Evolutionary conservation across 192 early-diverging fungal genomes (phyloP).

Genomic region (Backusella sp.): DNA sequence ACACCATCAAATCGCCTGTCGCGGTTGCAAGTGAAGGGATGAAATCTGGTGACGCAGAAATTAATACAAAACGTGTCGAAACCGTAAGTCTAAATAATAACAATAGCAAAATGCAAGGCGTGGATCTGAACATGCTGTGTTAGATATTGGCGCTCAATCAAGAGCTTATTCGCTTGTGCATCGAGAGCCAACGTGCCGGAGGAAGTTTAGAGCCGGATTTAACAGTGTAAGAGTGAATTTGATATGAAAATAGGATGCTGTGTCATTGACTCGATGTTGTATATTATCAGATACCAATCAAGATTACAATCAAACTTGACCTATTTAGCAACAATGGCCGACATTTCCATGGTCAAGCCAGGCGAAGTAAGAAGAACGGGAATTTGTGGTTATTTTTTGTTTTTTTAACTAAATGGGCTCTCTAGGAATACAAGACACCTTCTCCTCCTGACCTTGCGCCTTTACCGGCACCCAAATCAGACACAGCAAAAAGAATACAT

Average conservation of each 20-base stretch:
- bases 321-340: slow-evolving; percentile 38
- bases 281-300: slow-evolving; percentile 26
- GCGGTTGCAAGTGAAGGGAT: not conserved
- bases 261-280: not conserved
- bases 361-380: slow-evolving; percentile 20
- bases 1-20: not conserved
- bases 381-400: no score
- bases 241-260: not conserved
- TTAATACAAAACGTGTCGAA: slow-evolving; percentile 28
- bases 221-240: slow-evolving; percentile 17
- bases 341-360: slow-evolving; percentile 29
- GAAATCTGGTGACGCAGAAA: not conserved
- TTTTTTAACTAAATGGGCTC: not conserved
- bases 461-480: slow-evolving; percentile 28
- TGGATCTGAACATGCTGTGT: not conserved
- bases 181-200: slow-evolving; percentile 20
- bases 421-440: slow-evolving; percentile 24
- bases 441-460: slow-evolving; percentile 29
- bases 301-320: slow-evolving; percentile 38
- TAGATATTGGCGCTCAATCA: slow-evolving; percentile 35
- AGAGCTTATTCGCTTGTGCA: slow-evolving; percentile 34
- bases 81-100: slow-evolving; percentile 13
- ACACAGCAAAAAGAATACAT: slow-evolving; percentile 21
- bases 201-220: slow-evolving; percentile 17
- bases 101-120: not conserved